These are phyloP conservation scores for Tillandsia leiboldiana DNA, from an alignment of 176 grass and related monocot species.

Conservation along the genomic window DNA sequence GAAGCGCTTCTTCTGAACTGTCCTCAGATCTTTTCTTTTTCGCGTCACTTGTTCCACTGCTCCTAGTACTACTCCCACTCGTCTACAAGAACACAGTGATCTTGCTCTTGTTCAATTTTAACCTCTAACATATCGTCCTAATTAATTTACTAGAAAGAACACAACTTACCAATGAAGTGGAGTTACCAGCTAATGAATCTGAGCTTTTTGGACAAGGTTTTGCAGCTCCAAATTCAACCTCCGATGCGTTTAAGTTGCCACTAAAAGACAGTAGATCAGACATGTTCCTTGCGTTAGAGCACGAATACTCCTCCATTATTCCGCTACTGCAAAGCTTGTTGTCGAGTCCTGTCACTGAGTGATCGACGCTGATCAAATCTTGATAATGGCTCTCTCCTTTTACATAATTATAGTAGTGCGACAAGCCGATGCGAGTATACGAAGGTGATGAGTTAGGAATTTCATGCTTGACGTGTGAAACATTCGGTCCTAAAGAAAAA, in stretches of 20 bases:
- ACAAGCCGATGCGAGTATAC: not conserved
- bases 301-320: constrained; percentile 38
- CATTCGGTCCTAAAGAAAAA: constrained; percentile 8
- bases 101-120: not conserved
- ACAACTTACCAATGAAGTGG: not conserved
- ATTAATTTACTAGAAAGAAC: not conserved
- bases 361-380: constrained; percentile 34
- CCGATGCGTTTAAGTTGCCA: constrained; percentile 18
- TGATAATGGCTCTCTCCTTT: constrained; percentile 7
- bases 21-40: constrained; percentile 68
- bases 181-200: not conserved
- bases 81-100: constrained; percentile 25
- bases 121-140: not conserved
- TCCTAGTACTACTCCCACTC: constrained; percentile 30
- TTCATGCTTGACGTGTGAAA: constrained; percentile 44
- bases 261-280: constrained; percentile 70
- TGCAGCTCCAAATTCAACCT: not conserved
- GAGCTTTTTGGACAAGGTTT: constrained; percentile 24
- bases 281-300: constrained; percentile 59
- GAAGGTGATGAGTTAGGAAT: constrained; percentile 18
- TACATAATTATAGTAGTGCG: constrained; percentile 1
- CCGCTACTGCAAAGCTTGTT: constrained; percentile 38
- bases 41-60: constrained; percentile 35
- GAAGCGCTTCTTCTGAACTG: constrained; percentile 32
- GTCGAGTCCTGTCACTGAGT: constrained; percentile 44